These are phyloP conservation scores for Termitomyces bulborhizus DNA, from an alignment of 768 basidiomycete species.

Conservation along the genomic window DNA sequence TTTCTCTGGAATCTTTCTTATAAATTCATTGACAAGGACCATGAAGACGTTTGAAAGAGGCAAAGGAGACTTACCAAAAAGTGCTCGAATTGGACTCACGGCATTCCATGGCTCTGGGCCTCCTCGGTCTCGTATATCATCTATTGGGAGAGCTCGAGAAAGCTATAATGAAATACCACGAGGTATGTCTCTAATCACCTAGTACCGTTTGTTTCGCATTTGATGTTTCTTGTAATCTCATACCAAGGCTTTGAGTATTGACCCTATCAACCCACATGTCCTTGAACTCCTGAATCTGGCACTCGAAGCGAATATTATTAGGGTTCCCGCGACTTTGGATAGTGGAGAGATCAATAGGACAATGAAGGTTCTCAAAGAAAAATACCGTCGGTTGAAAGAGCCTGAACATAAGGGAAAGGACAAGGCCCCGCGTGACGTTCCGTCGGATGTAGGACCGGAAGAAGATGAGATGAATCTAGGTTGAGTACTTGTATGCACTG, in stretches of 20 bases:
- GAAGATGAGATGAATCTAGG: conserved; percentile 24
- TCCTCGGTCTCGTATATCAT: conserved; percentile 87
- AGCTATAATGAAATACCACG: conserved; percentile 89
- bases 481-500: conserved; percentile 6
- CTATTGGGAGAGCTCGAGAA: conserved; percentile 64
- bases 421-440: conserved; percentile 15
- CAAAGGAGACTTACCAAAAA: conserved; percentile 65
- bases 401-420: conserved; percentile 23
- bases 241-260: conserved; percentile 73
- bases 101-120: conserved; percentile 74
- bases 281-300: conserved; percentile 80
- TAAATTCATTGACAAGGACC: conserved; percentile 1
- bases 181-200: conserved; percentile 42
- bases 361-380: conserved; percentile 23
- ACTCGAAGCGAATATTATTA: conserved; percentile 42
- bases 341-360: conserved; percentile 23
- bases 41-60: conserved; percentile 49
- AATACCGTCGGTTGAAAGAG: conserved; percentile 21
- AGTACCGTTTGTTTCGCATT: not conserved
- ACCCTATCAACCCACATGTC: conserved; percentile 77
- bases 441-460: conserved; percentile 10
- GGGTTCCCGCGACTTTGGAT: conserved; percentile 14
- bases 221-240: conserved; percentile 1
- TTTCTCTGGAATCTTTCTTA: not conserved
- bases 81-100: conserved; percentile 88